phyloP scores from a whole-genome alignment of 371 early-diverging fungal genomes.

The Parasitella parasitica region DNA sequence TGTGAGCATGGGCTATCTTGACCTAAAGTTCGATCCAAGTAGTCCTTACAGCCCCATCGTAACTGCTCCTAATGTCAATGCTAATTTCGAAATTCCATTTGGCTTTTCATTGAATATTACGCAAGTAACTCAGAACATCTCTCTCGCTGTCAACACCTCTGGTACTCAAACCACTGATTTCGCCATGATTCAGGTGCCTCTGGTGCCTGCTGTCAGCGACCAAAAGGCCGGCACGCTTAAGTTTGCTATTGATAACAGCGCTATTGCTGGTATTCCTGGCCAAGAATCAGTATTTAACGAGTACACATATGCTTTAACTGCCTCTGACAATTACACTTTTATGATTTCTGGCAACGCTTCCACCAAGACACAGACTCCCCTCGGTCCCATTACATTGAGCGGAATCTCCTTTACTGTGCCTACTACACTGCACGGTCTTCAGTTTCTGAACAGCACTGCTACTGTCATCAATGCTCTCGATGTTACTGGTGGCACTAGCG shows the following conservation, averaged over 20 bases:
- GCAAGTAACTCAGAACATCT: conserved; percentile 53
- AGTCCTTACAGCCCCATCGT: conserved; percentile 52
- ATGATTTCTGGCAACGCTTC: conserved; percentile 49
- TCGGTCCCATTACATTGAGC: conserved; percentile 55
- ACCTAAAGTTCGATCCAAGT: conserved; percentile 46
- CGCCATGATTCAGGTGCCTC: conserved; percentile 47
- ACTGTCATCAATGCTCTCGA: conserved; percentile 58
- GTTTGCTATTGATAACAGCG: conserved; percentile 48
- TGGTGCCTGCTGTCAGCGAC: conserved; percentile 47
- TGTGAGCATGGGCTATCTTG: conserved; percentile 56
- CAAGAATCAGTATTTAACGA: conserved; percentile 46
- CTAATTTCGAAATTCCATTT: conserved; percentile 57
- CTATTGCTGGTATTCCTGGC: conserved; percentile 41
- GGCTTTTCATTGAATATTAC: conserved; percentile 57
- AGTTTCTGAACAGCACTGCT: conserved; percentile 59
- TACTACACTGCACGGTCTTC: conserved; percentile 56
- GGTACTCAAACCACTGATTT: conserved; percentile 33
- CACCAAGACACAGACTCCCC: conserved; percentile 56
- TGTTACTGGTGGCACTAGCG: conserved; percentile 56
- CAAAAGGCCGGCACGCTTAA: conserved; percentile 46
- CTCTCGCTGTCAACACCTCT: conserved; percentile 39
- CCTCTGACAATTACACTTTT: conserved; percentile 45
- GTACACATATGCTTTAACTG: conserved; percentile 52
- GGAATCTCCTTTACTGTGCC: conserved; percentile 60
- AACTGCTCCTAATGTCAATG: conserved; percentile 50